Conservation (phyloP, 148 eudicot genomes). For the Arbutus unedo region DNA sequence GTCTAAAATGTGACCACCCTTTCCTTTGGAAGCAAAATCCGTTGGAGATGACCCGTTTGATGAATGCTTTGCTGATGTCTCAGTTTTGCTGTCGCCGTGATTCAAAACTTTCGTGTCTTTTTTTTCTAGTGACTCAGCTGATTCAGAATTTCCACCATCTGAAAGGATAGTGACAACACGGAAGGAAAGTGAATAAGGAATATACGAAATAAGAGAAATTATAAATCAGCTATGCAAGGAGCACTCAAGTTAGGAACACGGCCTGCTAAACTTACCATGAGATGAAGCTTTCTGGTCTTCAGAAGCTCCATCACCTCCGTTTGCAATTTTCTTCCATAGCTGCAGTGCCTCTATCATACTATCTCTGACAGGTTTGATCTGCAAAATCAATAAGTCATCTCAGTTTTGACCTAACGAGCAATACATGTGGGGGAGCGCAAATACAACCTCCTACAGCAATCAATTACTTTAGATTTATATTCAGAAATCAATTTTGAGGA, state of each 20-base stretch:
- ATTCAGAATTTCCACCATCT: constrained; percentile 53
- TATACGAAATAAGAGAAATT: neutral
- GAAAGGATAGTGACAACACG: constrained; percentile 11
- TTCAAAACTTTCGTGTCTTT: constrained; percentile 32
- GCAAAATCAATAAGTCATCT: constrained; percentile 20
- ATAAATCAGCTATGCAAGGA: neutral
- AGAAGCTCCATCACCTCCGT: constrained; percentile 47
- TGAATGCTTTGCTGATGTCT: constrained; percentile 40
- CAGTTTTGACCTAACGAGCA: neutral
- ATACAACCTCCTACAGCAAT: neutral
- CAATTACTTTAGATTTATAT: neutral
- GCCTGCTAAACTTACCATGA: constrained; percentile 37
- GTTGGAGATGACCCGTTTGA: constrained; percentile 39
- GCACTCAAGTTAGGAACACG: constrained; percentile 10
- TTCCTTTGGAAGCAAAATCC: constrained; percentile 46
- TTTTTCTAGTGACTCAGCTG: constrained; percentile 36
- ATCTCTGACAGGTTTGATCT: constrained; percentile 99
- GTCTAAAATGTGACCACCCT: constrained; percentile 53
- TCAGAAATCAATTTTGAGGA: neutral
- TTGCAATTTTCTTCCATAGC: constrained; percentile 78
- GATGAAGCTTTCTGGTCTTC: constrained; percentile 50
- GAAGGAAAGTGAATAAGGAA: constrained; percentile 1
- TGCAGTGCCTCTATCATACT: constrained; percentile 87
- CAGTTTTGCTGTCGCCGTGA: constrained; percentile 37
- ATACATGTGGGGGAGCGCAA: neutral